Conservation (phyloP, 2,329 filamentous ascomycete genomes). For the Penicillium sp. region DNA sequence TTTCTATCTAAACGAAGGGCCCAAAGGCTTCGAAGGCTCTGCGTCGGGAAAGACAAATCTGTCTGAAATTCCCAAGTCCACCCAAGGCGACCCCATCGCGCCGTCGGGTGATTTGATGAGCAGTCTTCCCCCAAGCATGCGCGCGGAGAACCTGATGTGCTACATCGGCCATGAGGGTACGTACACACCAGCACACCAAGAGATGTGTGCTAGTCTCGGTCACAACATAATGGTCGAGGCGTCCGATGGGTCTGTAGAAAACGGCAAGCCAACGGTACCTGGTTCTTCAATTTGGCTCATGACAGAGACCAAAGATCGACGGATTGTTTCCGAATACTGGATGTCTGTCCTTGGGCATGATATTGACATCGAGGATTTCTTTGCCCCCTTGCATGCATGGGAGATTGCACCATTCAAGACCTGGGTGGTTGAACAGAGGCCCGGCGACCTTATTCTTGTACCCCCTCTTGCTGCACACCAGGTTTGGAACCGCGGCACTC, state of each 20-base stretch:
- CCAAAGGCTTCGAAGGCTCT: constrained; percentile 56
- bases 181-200: constrained; percentile 89
- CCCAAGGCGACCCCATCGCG: constrained; percentile 58
- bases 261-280: constrained; percentile 68
- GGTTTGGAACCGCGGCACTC: constrained; percentile 94
- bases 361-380: constrained; percentile 94
- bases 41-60: constrained; percentile 48
- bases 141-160: constrained; percentile 95
- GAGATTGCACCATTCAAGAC: constrained; percentile 90
- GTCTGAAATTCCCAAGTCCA: constrained; percentile 41
- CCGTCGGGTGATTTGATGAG: constrained; percentile 92
- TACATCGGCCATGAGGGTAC: constrained; percentile 98
- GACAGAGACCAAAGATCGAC: constrained; percentile 91
- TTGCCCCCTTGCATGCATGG: constrained; percentile 93
- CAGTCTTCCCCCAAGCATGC: constrained; percentile 79
- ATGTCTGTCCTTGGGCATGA: constrained; percentile 90
- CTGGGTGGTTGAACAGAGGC: constrained; percentile 85
- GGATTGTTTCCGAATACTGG: constrained; percentile 90
- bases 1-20: constrained; percentile 85
- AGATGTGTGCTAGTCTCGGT: constrained; percentile 95
- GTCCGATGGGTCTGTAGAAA: constrained; percentile 61
- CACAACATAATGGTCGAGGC: constrained; percentile 99
- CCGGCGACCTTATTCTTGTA: constrained; percentile 89
- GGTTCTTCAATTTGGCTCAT: constrained; percentile 98
- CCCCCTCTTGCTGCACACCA: constrained; percentile 93